Percentiles rank a stretch among this genome's conserved stretches.
These are phyloP conservation scores for Penicillium hordei DNA, from an alignment of 2,329 filamentous ascomycete genomes.

Conservation along the genomic window DNA sequence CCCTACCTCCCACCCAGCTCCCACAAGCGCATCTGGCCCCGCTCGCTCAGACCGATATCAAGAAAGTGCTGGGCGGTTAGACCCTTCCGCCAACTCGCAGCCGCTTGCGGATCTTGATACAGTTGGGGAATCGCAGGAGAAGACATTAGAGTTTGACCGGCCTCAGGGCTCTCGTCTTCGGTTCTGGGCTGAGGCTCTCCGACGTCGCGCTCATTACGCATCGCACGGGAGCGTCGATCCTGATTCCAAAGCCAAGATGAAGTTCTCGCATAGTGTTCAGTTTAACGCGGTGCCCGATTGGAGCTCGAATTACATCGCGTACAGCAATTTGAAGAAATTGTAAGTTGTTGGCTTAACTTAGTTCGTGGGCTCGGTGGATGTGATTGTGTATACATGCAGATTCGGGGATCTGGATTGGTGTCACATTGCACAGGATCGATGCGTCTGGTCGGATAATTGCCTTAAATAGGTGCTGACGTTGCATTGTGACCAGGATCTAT, in stretches of 20 bases:
- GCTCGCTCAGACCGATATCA: conserved; percentile 7
- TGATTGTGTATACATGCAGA: neutral
- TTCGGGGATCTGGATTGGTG: conserved; percentile 9
- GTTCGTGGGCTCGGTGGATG: neutral
- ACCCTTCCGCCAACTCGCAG: conserved; percentile 15
- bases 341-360: conserved; percentile 49
- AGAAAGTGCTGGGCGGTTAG: conserved; percentile 3
- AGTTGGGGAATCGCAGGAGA: neutral
- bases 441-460: conserved; percentile 3
- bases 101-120: conserved; percentile 11
- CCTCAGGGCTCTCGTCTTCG: conserved; percentile 24
- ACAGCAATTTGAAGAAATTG: conserved; percentile 99
- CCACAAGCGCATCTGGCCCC: conserved; percentile 6
- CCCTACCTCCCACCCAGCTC: conserved; percentile 5
- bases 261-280: conserved; percentile 99
- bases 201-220: conserved; percentile 20
- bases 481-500: conserved; percentile 69
- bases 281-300: conserved; percentile 99
- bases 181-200: conserved; percentile 39
- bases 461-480: conserved; percentile 10
- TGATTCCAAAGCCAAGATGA: conserved; percentile 73
- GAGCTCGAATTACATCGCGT: conserved; percentile 97
- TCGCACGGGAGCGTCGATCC: conserved; percentile 11
- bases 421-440: conserved; percentile 24
- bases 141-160: conserved; percentile 2